Evolutionary conservation across 352 stramenopile genomes (phyloP), one percentile per base, ranked within the genome.

Genomic region (Plasmopara halstedii): DNA sequence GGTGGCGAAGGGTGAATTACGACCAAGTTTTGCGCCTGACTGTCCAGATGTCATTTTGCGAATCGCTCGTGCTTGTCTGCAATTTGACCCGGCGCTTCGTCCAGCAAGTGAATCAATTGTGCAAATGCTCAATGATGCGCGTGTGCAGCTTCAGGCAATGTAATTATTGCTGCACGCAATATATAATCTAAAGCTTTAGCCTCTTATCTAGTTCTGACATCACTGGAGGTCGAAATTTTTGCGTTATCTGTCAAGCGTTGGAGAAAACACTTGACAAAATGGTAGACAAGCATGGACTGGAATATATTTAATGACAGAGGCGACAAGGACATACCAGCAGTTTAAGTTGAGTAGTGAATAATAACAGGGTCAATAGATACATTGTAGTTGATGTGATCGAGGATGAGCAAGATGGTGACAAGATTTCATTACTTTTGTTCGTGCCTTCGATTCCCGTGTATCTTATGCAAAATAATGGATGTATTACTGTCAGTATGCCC

Each of bases 31-130:
- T 45, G 67, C 59, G 10, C 65, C 73, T 2, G 56, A 76, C 41
- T 83, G 67, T 35, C 68, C 70, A 4, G 58, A 72, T 15, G 60
- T 71, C 37, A 88, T 88, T 41, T 57, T 80, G 37, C 61, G 70
- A 49, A 90, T 93, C 50, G 74, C 82, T 27, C 83, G 81, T 45
- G 79, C 80, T 4, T 93, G 82, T 50, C 62, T 93, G 58, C 79
- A 91, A 55, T 89, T 90, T 58, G 82, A 91, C 58, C 74, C 82
- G 13, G 74, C 74, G 22, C 67, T 91, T 51, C 78, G 82, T 62
- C 82, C 82, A 2, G 79, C 78, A 51, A 78, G 69, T 39, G 64
- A 66, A 14, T 68, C 66, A 15, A 73, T 90, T 29, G 73, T 85
- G 40, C 70, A 83, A 56, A 87, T 93, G 79, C 76, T 93, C 25